Conservation (phyloP, 305 asterid species). For the Solanum chacoense region DNA sequence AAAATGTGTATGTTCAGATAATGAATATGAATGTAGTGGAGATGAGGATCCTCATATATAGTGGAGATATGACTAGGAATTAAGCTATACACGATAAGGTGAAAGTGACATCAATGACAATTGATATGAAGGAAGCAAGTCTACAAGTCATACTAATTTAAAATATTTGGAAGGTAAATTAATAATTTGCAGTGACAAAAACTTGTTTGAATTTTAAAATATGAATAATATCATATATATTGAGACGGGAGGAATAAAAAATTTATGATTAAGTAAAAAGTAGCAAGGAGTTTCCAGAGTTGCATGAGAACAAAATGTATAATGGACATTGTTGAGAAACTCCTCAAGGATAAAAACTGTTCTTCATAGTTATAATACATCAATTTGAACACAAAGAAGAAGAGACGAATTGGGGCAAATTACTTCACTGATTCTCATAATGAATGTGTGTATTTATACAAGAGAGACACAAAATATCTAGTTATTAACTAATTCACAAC, state of each 20-base stretch:
- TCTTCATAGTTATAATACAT: background rate
- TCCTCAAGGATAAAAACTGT: background rate
- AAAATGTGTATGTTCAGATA: background rate
- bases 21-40: background rate
- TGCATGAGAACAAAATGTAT: background rate
- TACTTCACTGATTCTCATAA: background rate
- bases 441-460: background rate
- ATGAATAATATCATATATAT: background rate
- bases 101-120: background rate
- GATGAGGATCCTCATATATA: too few species aligned
- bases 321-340: background rate
- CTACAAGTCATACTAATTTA: background rate
- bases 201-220: background rate
- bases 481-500: background rate
- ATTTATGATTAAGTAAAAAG: background rate
- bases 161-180: background rate
- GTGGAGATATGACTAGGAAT: background rate
- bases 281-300: background rate
- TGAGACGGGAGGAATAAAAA: background rate
- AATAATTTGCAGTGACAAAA: background rate
- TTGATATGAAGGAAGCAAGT: background rate
- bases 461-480: background rate
- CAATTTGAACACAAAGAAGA: background rate
- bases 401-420: background rate
- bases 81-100: background rate